A percentile compares a stretch with the other conserved stretches of the same genome.
Evolutionary conservation across 257 asterid genomes (phyloP).

Genomic region (Solanum corneliomulleri): DNA sequence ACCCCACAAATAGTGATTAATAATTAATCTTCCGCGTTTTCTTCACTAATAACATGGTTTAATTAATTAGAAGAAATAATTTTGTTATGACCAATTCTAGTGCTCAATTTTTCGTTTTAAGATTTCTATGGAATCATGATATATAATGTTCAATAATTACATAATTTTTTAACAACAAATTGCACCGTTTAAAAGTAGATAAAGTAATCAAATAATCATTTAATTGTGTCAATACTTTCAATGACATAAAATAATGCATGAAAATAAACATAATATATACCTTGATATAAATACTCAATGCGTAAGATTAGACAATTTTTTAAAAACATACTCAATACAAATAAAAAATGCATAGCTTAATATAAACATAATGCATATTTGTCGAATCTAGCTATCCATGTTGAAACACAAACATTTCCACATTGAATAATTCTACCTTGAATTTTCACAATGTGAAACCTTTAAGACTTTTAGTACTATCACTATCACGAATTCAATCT

Average conservation of each 20-base stretch:
- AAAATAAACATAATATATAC: not conserved
- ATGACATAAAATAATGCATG: not conserved
- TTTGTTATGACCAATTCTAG: not conserved
- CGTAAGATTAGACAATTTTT: not conserved
- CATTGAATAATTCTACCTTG: not conserved
- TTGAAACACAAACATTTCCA: not conserved
- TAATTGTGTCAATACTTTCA: not conserved
- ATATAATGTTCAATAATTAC: not conserved
- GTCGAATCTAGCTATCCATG: not conserved
- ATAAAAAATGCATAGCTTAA: not conserved
- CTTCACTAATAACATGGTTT: not conserved
- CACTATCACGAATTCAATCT: not conserved
- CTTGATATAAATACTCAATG: not conserved
- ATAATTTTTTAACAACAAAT: not conserved
- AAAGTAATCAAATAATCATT: not conserved
- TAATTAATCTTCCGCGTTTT: not conserved
- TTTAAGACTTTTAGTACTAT: not conserved
- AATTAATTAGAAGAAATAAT: not conserved
- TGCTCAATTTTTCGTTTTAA: not conserved
- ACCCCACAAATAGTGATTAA: not conserved
- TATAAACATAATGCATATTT: not conserved
- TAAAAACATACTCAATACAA: not conserved
- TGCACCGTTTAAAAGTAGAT: not conserved
- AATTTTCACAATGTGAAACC: not conserved
- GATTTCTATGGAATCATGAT: not conserved